phyloP scores from a whole-genome alignment of 768 basidiomycete genomes.

The Boletus sp. region DNA sequence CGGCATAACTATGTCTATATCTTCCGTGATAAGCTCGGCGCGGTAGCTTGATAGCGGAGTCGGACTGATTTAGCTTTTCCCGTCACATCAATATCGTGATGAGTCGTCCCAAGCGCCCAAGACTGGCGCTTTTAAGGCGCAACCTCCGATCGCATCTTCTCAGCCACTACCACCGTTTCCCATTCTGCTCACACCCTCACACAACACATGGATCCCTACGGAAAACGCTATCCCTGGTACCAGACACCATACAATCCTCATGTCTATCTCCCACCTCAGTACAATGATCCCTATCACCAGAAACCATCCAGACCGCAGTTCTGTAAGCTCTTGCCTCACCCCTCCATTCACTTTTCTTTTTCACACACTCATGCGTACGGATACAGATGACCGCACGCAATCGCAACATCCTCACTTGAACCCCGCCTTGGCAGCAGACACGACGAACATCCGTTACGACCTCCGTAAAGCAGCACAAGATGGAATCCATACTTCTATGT shows the following conservation, averaged over 20 bases:
- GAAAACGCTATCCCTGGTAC: slow-evolving; percentile 21
- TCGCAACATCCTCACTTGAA: slow-evolving; percentile 52
- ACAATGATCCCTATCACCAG: slow-evolving; percentile 11
- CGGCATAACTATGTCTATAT: background rate
- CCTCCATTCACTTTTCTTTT: background rate
- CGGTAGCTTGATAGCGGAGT: slow-evolving; percentile 1
- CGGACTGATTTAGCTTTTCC: slow-evolving; percentile 5
- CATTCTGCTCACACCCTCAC: background rate
- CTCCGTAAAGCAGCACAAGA: slow-evolving; percentile 41
- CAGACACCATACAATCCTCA: slow-evolving; percentile 30
- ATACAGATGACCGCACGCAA: slow-evolving; percentile 18
- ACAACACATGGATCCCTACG: slow-evolving; percentile 23
- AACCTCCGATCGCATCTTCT: background rate
- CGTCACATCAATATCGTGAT: background rate
- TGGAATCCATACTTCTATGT: slow-evolving; percentile 42
- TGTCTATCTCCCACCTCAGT: slow-evolving; percentile 26
- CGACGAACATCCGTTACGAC: slow-evolving; percentile 49
- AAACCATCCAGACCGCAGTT: slow-evolving; percentile 12
- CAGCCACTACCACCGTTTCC: background rate
- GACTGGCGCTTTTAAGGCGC: slow-evolving; percentile 8
- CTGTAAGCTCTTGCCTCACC: slow-evolving; percentile 8
- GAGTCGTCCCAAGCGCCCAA: slow-evolving; percentile 7
- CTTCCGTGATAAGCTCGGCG: background rate
- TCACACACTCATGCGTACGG: background rate
- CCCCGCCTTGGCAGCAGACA: slow-evolving; percentile 51